Conservation (phyloP, 75 land plant species). For the Sequoiadendron giganteum region DNA sequence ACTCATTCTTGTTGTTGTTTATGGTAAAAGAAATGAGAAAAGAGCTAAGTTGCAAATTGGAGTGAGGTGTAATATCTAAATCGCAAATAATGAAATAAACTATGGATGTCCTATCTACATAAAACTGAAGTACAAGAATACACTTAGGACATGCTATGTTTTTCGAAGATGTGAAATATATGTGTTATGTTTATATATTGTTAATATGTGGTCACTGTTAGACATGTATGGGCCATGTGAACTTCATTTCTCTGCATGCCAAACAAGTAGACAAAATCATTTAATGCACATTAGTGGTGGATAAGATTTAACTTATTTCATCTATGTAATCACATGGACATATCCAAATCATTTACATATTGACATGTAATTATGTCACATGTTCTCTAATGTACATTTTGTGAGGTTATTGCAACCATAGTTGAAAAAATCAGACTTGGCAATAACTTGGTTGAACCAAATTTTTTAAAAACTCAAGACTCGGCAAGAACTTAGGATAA, state of each 20-base stretch:
- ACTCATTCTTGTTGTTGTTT: background rate
- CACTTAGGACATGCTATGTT: background rate
- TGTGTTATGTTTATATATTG: too few relatives aligned
- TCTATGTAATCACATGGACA: background rate
- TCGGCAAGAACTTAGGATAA: too few relatives aligned
- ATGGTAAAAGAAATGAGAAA: background rate
- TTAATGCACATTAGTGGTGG: background rate
- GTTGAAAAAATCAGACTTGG: too few relatives aligned
- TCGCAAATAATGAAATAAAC: background rate
- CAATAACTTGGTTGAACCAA: too few relatives aligned
- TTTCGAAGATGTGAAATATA: background rate
- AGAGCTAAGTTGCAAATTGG: background rate
- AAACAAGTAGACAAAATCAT: background rate
- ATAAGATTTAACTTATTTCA: background rate
- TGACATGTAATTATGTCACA: too few relatives aligned
- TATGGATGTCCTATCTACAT: background rate
- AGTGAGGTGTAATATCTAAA: background rate
- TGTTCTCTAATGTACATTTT: background rate
- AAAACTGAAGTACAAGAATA: background rate
- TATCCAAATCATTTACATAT: too few relatives aligned
- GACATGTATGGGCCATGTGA: background rate
- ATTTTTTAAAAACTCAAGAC: too few relatives aligned
- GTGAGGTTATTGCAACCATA: background rate
- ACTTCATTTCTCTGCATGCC: background rate
- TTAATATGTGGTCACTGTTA: too few relatives aligned